Base-by-base conservation (phyloP, 768 basidiomycete genomes). In the Cyclocybe aegerita region DNA sequence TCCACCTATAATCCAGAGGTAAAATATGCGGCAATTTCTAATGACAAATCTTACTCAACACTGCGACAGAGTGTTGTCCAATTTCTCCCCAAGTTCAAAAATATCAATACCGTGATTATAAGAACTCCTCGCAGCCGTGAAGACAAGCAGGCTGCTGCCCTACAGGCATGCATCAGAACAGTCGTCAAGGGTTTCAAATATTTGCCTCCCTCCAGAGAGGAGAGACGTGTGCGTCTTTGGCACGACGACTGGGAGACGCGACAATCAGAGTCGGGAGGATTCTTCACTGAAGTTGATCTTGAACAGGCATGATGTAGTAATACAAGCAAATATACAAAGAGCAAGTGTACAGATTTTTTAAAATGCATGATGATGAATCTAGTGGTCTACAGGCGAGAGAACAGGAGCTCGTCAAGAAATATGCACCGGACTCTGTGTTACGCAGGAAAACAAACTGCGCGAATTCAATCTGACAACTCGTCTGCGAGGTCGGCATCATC, bases 401-500 rank as follows among this genome's bases (percentile, higher is more conserved):
- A 12, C 42, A n/a, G 29, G 7, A 49, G 31, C 10, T 58, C 54
- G 23, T 44, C 41, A 3, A 47, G 33, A 33, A 35, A 16, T 46
- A 33, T 46, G 34, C 44, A 17, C 23, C 23, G 4, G 23, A 23
- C 23, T 3, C 23, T 23, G 23, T n/a, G 17, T 36, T 34, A 46
- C 14, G 11, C 17, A 46, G 23, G 15, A 29, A 31, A 11, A 10
- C 8, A 14, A 17, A 35, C 32, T 35, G 15, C 10, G 44, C 33
- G 16, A 29, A 16, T 12, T 57, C 46, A 57, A 32, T 61, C 60
- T 48, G 61, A 68, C 30, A 76, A 46, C 14, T 65, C 62, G 3
- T 56, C 58, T 10, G 53, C 56, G 31, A 73, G 54, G 44, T 75
- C 73, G 17, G 65, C 60, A 11, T 70, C 64, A 39, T 61, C 63